Percentiles rank a stretch among this genome's conserved stretches.
These are phyloP conservation scores for Phytophthora ohioensis DNA, from an alignment of 352 stramenopile genomes.

Conservation along the genomic window DNA sequence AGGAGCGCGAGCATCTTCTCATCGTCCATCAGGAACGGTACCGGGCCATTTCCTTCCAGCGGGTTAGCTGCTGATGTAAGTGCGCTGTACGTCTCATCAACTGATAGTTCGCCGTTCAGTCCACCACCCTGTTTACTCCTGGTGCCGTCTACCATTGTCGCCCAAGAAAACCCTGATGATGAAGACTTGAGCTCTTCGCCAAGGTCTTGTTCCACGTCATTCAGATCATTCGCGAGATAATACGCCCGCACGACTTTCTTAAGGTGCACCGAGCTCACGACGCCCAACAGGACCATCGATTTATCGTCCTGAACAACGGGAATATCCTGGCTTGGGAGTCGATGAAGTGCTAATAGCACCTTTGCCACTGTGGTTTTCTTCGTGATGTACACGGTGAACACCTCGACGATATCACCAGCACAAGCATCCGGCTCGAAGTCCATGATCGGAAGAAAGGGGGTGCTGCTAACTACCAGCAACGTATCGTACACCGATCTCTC, in stretches of 20 bases:
- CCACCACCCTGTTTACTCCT: constrained; percentile 1
- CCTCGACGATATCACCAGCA: constrained; percentile 1
- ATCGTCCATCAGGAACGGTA: constrained; percentile 83
- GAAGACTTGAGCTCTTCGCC: background rate
- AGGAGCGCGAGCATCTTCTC: constrained; percentile 75
- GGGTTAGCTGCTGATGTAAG: constrained; percentile 3
- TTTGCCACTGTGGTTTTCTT: background rate
- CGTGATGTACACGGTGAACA: background rate
- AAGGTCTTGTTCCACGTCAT: constrained; percentile 2
- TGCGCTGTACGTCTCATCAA: constrained; percentile 5
- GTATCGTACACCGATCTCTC: background rate
- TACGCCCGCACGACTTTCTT: constrained; percentile 66
- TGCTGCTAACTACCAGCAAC: constrained; percentile 1
- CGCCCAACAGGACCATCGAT: background rate
- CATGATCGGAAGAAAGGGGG: background rate
- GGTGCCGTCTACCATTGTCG: constrained; percentile 2
- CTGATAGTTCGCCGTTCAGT: constrained; percentile 1
- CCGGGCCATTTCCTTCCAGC: background rate
- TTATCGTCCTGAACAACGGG: constrained; percentile 1
- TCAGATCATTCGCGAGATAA: constrained; percentile 51
- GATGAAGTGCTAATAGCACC: background rate
- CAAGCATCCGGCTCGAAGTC: background rate
- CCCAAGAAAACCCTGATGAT: background rate
- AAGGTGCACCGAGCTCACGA: constrained; percentile 43
- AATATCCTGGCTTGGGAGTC: background rate